Evolutionary conservation across 257 asterid genomes (phyloP), one percentile per base, ranked within the genome.

Genomic region (Sherardia arvensis): DNA sequence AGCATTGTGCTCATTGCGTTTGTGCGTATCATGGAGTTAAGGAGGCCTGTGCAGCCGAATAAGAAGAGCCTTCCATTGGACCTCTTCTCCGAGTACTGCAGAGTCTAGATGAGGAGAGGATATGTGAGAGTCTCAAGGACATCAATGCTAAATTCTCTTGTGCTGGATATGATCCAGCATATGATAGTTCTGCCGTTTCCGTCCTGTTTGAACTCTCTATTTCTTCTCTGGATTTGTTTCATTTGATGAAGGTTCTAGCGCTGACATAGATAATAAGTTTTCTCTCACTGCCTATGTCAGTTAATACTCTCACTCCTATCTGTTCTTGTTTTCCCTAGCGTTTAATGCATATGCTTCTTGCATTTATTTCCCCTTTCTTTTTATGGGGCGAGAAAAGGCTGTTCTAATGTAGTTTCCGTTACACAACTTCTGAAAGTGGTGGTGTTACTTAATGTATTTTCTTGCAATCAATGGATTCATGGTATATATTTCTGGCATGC

Each of bases 1-100:
- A 84, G 59, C 66, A 61, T 51, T 92, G 99, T 82, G 81, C 88
- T 29, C 82, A 82, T 33, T 92, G 99, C 69, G 80, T 89, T 57
- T 91, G 85, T 59, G 95, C 87, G 77, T 94, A 92, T 69, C 97
- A 92, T 85, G 97, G 85, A 77, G 89, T 94, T 58, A 93, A 82
- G 67, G 88, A 87, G 71, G 86, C 83, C 80, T 92, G 82, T 66
- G 73, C 54, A 30, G 71, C 78, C 3, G 97, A 92, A 55, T 92
- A 87, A 57, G 96, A 89, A 72, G 74, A 69, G 65, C 76, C 82
- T 73, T 82, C 93, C 65, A 74, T 92, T 30, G 79, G 91, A 60
- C 91, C 95, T 66, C 94, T 89, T 58, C 97, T 92, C 67, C 84
- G 83, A 36, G 95, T 85, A 68, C 78, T 92, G 69, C 86, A 25